phyloP scores from a whole-genome alignment of 2,329 filamentous ascomycete genomes.

The Aspergillus chevalieri region DNA sequence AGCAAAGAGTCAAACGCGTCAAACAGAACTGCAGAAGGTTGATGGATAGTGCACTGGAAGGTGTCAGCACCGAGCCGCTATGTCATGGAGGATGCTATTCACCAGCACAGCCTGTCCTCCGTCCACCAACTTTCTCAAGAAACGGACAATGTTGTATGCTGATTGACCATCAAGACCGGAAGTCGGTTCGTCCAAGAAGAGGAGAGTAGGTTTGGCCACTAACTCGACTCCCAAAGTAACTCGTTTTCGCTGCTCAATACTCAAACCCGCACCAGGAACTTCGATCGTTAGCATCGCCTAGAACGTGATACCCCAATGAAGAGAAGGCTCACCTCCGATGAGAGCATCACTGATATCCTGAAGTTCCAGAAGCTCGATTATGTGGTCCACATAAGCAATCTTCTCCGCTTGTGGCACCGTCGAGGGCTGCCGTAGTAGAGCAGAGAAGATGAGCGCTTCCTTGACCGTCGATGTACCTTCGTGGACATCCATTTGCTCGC shows the following conservation, averaged over 20 bases:
- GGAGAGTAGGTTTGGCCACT: slow-evolving; percentile 54
- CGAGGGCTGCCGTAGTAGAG: slow-evolving; percentile 54
- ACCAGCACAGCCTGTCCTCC: slow-evolving; percentile 62
- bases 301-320: no score
- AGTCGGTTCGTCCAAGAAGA: slow-evolving; percentile 58
- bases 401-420: slow-evolving; percentile 54
- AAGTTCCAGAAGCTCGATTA: slow-evolving; percentile 62
- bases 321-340: slow-evolving; percentile 44
- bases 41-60: slow-evolving; percentile 55
- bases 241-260: slow-evolving; percentile 61
- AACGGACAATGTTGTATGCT: slow-evolving; percentile 51
- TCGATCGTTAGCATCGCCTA: neutral
- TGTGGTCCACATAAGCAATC: slow-evolving; percentile 58
- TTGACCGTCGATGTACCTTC: slow-evolving; percentile 58
- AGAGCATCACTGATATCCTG: slow-evolving; percentile 56
- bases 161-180: slow-evolving; percentile 62
- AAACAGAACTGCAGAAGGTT: slow-evolving; percentile 62
- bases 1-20: slow-evolving; percentile 61
- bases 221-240: slow-evolving; percentile 56
- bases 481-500: slow-evolving; percentile 60
- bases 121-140: slow-evolving; percentile 60
- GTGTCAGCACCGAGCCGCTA: neutral
- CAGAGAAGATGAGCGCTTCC: slow-evolving; percentile 60
- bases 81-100: neutral
- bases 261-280: slow-evolving; percentile 51